Conservation (phyloP, 1,139 yeast genomes). For the Kodamaea sp. region DNA sequence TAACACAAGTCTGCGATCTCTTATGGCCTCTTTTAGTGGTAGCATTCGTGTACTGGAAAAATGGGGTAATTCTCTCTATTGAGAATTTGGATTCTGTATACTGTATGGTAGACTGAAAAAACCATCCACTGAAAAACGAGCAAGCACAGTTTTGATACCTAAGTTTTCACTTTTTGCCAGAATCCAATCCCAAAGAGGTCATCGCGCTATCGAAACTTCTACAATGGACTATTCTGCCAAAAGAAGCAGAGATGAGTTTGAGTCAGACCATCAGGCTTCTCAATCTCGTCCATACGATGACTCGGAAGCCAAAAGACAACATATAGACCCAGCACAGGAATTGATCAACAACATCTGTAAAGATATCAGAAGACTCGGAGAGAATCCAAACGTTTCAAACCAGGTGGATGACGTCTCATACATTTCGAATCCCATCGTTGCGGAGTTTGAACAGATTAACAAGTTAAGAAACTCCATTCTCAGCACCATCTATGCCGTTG, state of each 20-base stretch:
- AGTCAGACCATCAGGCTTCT: constrained; percentile 17
- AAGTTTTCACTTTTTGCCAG: too few species aligned
- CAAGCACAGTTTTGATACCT: too few species aligned
- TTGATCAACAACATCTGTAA: constrained; percentile 45
- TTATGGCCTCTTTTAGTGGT: not conserved
- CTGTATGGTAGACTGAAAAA: not conserved
- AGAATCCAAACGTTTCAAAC: constrained; percentile 50
- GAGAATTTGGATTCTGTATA: not conserved
- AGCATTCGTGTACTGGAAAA: constrained; percentile 3
- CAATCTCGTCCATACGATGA: constrained; percentile 16
- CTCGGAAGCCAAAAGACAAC: constrained; percentile 35
- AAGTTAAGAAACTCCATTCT: constrained; percentile 60
- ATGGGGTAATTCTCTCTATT: not conserved
- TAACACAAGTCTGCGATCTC: constrained; percentile 11
- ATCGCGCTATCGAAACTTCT: too few species aligned
- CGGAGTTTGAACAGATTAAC: constrained; percentile 68
- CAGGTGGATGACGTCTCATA: constrained; percentile 69
- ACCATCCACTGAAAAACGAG: not conserved
- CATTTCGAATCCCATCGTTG: constrained; percentile 64
- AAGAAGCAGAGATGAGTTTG: constrained; percentile 45
- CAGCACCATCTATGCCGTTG: constrained; percentile 66
- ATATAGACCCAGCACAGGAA: constrained; percentile 44
- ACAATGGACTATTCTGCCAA: constrained; percentile 31
- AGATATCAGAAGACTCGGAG: constrained; percentile 69
- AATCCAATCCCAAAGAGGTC: too few species aligned